These are phyloP conservation scores for Plasmodium berghei DNA, from an alignment of 169 alveolate species.

Conservation along the genomic window DNA sequence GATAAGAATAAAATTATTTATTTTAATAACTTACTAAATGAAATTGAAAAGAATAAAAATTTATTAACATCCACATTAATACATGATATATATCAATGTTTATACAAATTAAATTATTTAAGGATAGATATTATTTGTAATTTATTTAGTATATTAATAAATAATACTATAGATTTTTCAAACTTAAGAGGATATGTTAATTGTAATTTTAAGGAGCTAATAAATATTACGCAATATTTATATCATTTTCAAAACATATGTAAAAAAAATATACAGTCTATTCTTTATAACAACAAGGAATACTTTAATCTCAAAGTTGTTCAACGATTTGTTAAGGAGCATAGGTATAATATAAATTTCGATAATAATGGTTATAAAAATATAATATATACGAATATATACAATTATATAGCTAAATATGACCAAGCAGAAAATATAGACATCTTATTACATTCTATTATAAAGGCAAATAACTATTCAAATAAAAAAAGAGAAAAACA, in stretches of 20 bases:
- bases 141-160: conserved; percentile 32
- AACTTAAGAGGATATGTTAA: conserved; percentile 60
- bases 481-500: background rate
- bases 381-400: conserved; percentile 9
- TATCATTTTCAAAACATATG: conserved; percentile 55
- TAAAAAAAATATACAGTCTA: conserved; percentile 41
- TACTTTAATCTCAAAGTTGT: conserved; percentile 14
- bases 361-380: background rate
- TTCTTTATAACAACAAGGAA: conserved; percentile 16
- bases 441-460: conserved; percentile 30
- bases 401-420: conserved; percentile 42
- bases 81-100: conserved; percentile 57
- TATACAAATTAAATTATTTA: conserved; percentile 43
- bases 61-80: conserved; percentile 24
- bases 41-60: conserved; percentile 38
- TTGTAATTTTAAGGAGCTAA: conserved; percentile 50
- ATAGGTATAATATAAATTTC: conserved; percentile 4
- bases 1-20: conserved; percentile 29
- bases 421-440: conserved; percentile 38
- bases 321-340: conserved; percentile 32
- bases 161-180: conserved; percentile 42
- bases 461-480: conserved; percentile 13
- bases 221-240: conserved; percentile 38
- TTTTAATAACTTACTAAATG: conserved; percentile 42
- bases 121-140: conserved; percentile 30